Evolutionary conservation across 2,329 filamentous ascomycete genomes (phyloP), one percentile per base, ranked within the genome.

Genomic region (Botryotinia globosa): DNA sequence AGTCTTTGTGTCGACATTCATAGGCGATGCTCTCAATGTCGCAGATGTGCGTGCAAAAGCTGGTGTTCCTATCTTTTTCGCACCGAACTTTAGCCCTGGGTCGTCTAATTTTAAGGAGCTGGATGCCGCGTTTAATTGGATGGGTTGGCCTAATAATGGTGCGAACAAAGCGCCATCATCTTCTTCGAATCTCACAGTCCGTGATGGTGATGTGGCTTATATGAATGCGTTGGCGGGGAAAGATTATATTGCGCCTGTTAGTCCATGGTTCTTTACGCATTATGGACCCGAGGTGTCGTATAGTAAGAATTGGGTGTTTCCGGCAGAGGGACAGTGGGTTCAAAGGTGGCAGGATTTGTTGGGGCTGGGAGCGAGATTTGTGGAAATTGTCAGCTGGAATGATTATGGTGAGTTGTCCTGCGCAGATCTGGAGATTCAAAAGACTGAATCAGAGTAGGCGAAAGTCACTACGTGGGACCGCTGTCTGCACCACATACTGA

Each of bases 1-100:
- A 34, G 75, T 77, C 65, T 80, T 82, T 73, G 82, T 85, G 0
- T 79, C 86, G n/a, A 85, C 86, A 4, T 85, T 84, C 20, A 85
- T 85, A 0, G 87, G 87, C 68, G 85, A 86, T 78, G 85, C 85
- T 0, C 74, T 82, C 0, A 77, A 75, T 58, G 81, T 83, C 61
- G 78, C 80, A 18, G 74, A 75, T 1, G 83, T 87, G 75, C 82
- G 83, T 73, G 45, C 74, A 18, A 72, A 72, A 32, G 77, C 78
- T 69, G 69, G 71, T 69, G 73, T 39, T 65, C 75, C 20, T 73
- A 77, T 70, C 44, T 77, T 63, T 73, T 72, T 68, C 39, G 71
- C 71, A 1, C 71, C 71, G 7, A 72, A 72, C 12, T 72, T 61
- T n/a, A 48, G 32, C 22, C 71, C 71, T 1, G 37, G 39, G 2